Conservation (phyloP, 1,284 basidiomycete genomes). For the Phellopilus nigrolimitatus region DNA sequence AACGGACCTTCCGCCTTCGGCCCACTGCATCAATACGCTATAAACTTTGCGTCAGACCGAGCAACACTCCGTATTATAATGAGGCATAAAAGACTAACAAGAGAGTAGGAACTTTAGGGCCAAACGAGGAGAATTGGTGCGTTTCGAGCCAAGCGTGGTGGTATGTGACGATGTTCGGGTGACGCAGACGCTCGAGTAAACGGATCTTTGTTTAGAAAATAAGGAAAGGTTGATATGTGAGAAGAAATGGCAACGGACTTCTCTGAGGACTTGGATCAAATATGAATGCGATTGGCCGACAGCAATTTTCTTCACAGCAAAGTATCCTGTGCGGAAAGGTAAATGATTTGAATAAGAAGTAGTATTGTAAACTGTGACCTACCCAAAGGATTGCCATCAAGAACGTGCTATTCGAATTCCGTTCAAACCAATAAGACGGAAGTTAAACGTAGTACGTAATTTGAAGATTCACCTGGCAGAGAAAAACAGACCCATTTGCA, state of each 20-base stretch:
- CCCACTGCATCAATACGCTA: conserved; percentile 91
- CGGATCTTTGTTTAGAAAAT: conserved; percentile 47
- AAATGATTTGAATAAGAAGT: not conserved
- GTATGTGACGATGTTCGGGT: conserved; percentile 91
- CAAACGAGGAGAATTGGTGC: conserved; percentile 79
- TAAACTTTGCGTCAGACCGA: not conserved
- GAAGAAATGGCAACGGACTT: conserved; percentile 41
- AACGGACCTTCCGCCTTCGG: conserved; percentile 69
- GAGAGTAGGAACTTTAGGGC: conserved; percentile 76
- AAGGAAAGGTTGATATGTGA: no score
- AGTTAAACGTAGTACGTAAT: conserved; percentile 6
- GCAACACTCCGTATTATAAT: conserved; percentile 24
- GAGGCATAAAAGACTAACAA: conserved; percentile 45
- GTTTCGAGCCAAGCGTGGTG: conserved; percentile 94
- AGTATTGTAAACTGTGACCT: conserved; percentile 20
- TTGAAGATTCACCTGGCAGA: conserved; percentile 65
- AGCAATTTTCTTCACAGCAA: conserved; percentile 94
- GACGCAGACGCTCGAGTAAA: conserved; percentile 79
- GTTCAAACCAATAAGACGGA: conserved; percentile 8
- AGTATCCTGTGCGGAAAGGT: conserved; percentile 48
- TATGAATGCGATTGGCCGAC: conserved; percentile 86
- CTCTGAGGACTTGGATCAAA: conserved; percentile 74
- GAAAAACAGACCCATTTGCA: conserved; percentile 83
- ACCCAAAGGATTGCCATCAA: conserved; percentile 77
- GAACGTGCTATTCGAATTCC: conserved; percentile 52